Conservation (phyloP, 306 rosid genomes). For the Quercus glauca region DNA sequence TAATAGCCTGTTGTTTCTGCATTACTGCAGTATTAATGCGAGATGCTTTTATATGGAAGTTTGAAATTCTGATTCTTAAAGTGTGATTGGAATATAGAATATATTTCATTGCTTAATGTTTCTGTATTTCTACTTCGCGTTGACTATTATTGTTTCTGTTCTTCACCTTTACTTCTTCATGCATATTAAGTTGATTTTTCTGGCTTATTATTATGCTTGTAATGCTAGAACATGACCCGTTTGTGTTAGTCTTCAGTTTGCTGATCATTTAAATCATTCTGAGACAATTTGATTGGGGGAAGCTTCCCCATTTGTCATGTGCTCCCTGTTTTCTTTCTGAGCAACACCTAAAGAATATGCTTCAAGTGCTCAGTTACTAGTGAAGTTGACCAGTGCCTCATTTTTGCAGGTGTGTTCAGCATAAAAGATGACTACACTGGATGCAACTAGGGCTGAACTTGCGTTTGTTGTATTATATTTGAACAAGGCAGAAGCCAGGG, state of each 20-base stretch:
- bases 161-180: background rate
- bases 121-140: background rate
- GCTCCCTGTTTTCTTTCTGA: no score
- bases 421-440: constrained; percentile 83
- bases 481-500: constrained; percentile 98
- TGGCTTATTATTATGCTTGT: background rate
- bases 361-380: no score
- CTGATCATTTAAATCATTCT: background rate
- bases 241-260: background rate
- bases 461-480: constrained; percentile 78
- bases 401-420: constrained; percentile 16
- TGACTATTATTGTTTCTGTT: background rate
- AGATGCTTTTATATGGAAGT: background rate
- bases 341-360: no score
- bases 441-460: constrained; percentile 89
- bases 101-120: background rate
- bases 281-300: no score
- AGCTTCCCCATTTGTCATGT: no score
- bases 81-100: background rate
- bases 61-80: background rate
- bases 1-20: background rate
- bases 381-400: constrained; percentile 15
- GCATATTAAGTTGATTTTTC: background rate
- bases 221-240: background rate
- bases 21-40: background rate